Conservation (phyloP, 306 rosid genomes). For the Sophora flavescens region DNA sequence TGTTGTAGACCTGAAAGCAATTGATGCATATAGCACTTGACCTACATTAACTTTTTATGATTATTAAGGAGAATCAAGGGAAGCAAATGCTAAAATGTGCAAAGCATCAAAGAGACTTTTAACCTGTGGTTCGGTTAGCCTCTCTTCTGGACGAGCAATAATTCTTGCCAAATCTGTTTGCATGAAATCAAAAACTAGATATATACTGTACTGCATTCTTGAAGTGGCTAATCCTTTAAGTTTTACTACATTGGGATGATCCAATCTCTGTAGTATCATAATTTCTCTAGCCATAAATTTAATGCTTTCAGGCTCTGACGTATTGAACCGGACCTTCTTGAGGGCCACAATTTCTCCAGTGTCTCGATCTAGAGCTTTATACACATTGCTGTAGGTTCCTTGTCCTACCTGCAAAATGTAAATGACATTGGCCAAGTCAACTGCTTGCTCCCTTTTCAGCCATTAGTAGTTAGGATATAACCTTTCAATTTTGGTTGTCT, state of each 20-base stretch:
- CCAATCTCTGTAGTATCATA: slow-evolving; percentile 71
- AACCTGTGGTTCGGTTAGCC: slow-evolving; percentile 94
- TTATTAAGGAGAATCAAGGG: slow-evolving; percentile 42
- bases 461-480: neutral
- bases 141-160: slow-evolving; percentile 57
- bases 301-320: slow-evolving; percentile 84
- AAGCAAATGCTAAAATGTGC: slow-evolving; percentile 20
- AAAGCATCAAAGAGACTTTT: slow-evolving; percentile 7
- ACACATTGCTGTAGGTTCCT: slow-evolving; percentile 97
- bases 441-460: slow-evolving; percentile 24
- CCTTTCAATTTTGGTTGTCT: slow-evolving; percentile 15
- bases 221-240: slow-evolving; percentile 95
- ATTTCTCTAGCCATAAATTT: slow-evolving; percentile 97
- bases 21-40: slow-evolving; percentile 93
- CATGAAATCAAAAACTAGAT: slow-evolving; percentile 95
- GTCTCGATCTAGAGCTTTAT: slow-evolving; percentile 85
- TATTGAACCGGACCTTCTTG: slow-evolving; percentile 86
- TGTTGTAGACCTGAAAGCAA: slow-evolving; percentile 91
- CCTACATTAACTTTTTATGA: slow-evolving; percentile 60
- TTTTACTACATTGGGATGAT: slow-evolving; percentile 86
- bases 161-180: slow-evolving; percentile 79
- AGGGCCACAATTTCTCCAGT: slow-evolving; percentile 83
- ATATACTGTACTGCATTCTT: slow-evolving; percentile 89
- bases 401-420: slow-evolving; percentile 80
- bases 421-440: slow-evolving; percentile 30